Evolutionary conservation across 352 stramenopile species (phyloP).

Genomic region (Phytophthora pistaciae): DNA sequence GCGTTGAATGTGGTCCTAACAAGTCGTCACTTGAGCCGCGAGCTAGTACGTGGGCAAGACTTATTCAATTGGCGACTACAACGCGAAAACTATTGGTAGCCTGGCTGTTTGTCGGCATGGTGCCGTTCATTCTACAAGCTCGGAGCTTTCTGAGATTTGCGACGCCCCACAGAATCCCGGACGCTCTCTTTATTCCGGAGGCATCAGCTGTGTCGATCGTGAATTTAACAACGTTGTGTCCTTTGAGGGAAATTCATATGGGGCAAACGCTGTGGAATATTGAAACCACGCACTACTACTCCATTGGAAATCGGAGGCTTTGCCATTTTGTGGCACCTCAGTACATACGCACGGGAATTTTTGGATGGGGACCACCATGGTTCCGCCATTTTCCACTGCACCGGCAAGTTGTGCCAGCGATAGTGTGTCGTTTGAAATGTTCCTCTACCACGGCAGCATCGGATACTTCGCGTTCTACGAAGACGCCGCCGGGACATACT

Average conservation of each 20-base stretch:
- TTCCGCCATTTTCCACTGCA: background rate
- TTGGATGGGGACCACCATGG: slow-evolving; percentile 3
- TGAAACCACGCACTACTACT: slow-evolving; percentile 15
- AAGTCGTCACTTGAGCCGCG: background rate
- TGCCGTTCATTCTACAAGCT: slow-evolving; percentile 19
- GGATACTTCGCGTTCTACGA: slow-evolving; percentile 23
- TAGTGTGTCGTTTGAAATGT: slow-evolving; percentile 2
- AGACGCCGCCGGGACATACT: slow-evolving; percentile 7
- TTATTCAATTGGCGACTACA: background rate
- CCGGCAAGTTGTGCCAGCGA: slow-evolving; percentile 7
- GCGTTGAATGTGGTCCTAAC: background rate
- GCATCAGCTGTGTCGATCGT: background rate
- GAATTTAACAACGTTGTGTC: slow-evolving; percentile 9
- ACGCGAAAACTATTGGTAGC: slow-evolving; percentile 5
- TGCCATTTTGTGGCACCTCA: slow-evolving; percentile 25
- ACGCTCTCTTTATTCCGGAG: slow-evolving; percentile 1
- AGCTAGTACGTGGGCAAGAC: background rate
- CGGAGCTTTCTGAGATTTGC: slow-evolving; percentile 24
- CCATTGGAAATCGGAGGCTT: background rate
- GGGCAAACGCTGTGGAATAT: slow-evolving; percentile 24
- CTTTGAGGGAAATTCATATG: slow-evolving; percentile 3
- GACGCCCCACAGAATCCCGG: slow-evolving; percentile 20
- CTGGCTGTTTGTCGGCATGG: slow-evolving; percentile 13
- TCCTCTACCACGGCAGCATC: slow-evolving; percentile 18
- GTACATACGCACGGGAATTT: slow-evolving; percentile 14